A percentile compares a stretch with the other conserved stretches of the same genome.
Conservation (phyloP, 371 early-diverging fungal genomes). For the Encephalitozoon cuniculi region DNA sequence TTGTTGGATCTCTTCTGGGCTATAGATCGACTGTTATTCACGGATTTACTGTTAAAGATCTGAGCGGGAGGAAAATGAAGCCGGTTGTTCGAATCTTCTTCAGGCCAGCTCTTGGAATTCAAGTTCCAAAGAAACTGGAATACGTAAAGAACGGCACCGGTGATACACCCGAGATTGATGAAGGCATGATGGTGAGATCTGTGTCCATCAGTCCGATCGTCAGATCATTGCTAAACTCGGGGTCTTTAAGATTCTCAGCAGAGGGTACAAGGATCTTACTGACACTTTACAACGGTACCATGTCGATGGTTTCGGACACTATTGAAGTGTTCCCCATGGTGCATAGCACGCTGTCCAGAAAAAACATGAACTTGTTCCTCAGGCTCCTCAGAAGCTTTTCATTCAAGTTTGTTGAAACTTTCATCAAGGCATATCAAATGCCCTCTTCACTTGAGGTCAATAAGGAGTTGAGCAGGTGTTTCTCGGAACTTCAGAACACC, state of each 20-base stretch:
- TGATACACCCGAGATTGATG: neutral
- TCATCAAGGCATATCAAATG: neutral
- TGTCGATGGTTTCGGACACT: neutral
- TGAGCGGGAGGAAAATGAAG: neutral
- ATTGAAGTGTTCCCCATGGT: neutral
- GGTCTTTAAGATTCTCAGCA: neutral
- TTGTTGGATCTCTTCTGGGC: neutral
- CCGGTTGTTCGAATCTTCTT: neutral
- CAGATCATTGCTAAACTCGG: neutral
- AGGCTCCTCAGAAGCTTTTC: neutral
- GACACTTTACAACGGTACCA: neutral
- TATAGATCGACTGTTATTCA: neutral
- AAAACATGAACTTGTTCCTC: neutral
- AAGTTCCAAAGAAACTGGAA: neutral
- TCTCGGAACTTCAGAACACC: neutral
- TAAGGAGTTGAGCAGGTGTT: neutral
- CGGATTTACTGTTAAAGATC: neutral
- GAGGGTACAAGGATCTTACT: neutral
- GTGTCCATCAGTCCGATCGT: neutral
- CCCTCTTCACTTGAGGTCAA: neutral
- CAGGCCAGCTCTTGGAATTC: neutral
- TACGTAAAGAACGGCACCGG: neutral
- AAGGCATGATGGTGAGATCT: neutral
- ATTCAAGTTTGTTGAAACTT: neutral
- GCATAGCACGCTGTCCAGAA: neutral